Conservation (phyloP, 2,329 filamentous ascomycete species). For the Colletotrichum simmondsii region DNA sequence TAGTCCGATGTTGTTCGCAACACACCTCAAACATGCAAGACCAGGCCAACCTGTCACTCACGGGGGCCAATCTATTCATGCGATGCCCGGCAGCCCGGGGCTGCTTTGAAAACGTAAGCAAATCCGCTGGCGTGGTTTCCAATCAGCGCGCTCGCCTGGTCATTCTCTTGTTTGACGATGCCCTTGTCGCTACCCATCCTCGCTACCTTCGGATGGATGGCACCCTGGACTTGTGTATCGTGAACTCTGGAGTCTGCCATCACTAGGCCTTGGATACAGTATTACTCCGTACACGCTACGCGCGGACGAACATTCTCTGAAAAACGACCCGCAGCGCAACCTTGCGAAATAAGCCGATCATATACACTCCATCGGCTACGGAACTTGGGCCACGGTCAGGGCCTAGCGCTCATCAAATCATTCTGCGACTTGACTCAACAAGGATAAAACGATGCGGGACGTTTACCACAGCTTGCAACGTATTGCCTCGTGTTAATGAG, state of each 20-base stretch:
- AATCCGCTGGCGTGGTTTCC: constrained; percentile 14
- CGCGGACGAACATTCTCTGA: constrained; percentile 7
- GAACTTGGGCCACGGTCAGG: not conserved
- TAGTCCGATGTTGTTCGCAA: constrained; percentile 39
- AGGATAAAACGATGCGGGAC: not conserved
- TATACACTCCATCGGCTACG: not conserved
- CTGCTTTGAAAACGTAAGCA: constrained; percentile 12
- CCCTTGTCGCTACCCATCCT: not conserved
- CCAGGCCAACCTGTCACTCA: constrained; percentile 25
- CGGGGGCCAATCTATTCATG: constrained; percentile 34
- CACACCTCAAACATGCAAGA: constrained; percentile 40
- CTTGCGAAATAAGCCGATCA: constrained; percentile 23
- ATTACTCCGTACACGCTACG: not conserved
- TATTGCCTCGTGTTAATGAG: constrained; percentile 8
- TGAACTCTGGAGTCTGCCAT: not conserved
- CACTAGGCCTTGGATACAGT: not conserved
- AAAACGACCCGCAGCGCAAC: constrained; percentile 4
- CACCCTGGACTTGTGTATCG: constrained; percentile 1
- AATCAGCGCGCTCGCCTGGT: not conserved
- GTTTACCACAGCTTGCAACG: constrained; percentile 1
- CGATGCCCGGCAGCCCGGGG: constrained; percentile 19
- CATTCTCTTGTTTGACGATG: constrained; percentile 5
- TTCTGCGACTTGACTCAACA: not conserved
- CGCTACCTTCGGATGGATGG: not conserved
- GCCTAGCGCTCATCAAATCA: constrained; percentile 7